Evolutionary conservation across 306 rosid genomes (phyloP).

Genomic region (Betula pendula): DNA sequence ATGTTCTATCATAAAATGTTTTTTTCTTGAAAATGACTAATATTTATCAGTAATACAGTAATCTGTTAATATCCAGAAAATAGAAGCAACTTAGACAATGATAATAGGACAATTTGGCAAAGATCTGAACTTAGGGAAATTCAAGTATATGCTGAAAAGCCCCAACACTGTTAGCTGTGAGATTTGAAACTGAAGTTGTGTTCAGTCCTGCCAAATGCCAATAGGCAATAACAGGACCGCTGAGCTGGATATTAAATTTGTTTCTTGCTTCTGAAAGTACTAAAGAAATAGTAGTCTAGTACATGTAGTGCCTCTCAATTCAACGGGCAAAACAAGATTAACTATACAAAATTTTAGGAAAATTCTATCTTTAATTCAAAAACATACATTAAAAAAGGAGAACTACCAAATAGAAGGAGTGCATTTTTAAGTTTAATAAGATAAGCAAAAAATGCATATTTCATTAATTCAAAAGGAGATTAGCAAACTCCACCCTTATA

Average conservation of each 20-base stretch:
- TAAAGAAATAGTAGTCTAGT: not conserved
- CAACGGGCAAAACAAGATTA: not conserved
- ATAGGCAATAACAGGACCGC: not conserved
- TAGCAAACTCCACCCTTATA: not conserved
- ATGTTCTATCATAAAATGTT: not conserved
- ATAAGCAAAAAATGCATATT: not conserved
- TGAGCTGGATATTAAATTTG: not conserved
- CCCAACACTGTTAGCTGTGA: not conserved
- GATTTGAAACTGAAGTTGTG: not conserved
- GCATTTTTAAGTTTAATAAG: not conserved
- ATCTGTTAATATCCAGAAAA: not conserved
- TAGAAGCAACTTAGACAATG: not conserved
- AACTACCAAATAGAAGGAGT: not conserved
- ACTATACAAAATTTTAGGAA: not conserved
- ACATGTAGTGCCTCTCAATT: not conserved
- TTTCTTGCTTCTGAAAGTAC: not conserved
- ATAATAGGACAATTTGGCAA: not conserved
- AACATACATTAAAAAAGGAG: not conserved
- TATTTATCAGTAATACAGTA: not conserved
- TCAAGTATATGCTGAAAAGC: not conserved
- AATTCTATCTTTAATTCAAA: not conserved
- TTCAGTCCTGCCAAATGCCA: not conserved
- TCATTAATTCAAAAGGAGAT: not conserved
- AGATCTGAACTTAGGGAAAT: not conserved
- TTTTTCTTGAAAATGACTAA: not conserved